Evolutionary conservation across 192 early-diverging fungal species (phyloP).

Genomic region (Polychytrium aggregatum): DNA sequence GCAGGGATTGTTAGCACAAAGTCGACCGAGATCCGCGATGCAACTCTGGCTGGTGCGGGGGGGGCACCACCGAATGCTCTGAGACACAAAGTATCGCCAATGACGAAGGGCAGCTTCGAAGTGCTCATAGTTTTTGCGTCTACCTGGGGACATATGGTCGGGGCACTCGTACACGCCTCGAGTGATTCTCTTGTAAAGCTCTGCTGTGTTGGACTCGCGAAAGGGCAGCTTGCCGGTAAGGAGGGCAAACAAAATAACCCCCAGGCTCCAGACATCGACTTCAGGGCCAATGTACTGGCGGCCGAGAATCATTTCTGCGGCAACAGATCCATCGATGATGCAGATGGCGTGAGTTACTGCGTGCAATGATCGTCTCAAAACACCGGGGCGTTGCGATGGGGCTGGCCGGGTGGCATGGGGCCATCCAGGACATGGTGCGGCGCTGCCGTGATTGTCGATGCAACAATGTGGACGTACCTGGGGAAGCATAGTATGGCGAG

Average conservation of each 20-base stretch:
- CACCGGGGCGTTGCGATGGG: neutral
- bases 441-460: no score
- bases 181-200: constrained; percentile 34
- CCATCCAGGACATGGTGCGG: no score
- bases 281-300: constrained; percentile 64
- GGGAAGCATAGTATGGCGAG: constrained; percentile 43
- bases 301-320: constrained; percentile 75
- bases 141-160: constrained; percentile 4
- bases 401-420: no score
- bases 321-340: no score
- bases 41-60: no score
- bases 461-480: constrained; percentile 23
- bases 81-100: no score
- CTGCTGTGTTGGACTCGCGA: constrained; percentile 79
- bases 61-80: no score
- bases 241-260: constrained; percentile 92
- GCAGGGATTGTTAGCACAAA: constrained; percentile 32
- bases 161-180: constrained; percentile 12
- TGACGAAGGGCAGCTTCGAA: no score
- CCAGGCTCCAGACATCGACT: constrained; percentile 96
- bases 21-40: neutral
- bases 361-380: no score
- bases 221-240: constrained; percentile 89
- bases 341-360: no score
- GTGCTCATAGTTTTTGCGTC: no score